A percentile compares a stretch with the other conserved stretches of the same genome.
These are phyloP conservation scores for Basidiobolus meristosporus DNA, from an alignment of 371 early-diverging fungal genomes.

Conservation along the genomic window DNA sequence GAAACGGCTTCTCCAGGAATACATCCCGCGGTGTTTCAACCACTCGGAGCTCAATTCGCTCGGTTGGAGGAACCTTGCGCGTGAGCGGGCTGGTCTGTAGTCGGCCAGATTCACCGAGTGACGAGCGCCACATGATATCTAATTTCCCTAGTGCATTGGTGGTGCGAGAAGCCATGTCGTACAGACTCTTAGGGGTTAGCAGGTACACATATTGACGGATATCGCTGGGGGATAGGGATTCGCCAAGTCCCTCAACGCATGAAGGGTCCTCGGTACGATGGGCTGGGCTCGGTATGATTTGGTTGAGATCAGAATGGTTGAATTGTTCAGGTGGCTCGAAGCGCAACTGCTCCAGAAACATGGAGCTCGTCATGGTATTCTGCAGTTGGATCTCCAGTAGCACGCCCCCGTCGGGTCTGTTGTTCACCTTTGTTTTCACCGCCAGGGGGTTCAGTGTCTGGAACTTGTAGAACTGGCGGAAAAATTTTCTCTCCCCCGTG, in stretches of 20 bases:
- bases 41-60: constrained; percentile 52
- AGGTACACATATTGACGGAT: constrained; percentile 80
- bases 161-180: constrained; percentile 35
- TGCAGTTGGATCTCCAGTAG: constrained; percentile 86
- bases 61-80: constrained; percentile 56
- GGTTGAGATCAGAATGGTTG: constrained; percentile 39
- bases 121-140: constrained; percentile 83
- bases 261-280: background rate
- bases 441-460: constrained; percentile 87
- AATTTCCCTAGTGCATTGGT: constrained; percentile 78
- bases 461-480: constrained; percentile 86
- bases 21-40: constrained; percentile 22
- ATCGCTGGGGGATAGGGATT: constrained; percentile 52
- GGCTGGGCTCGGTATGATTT: constrained; percentile 7
- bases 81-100: constrained; percentile 84
- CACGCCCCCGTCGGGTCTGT: constrained; percentile 40
- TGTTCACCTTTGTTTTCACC: constrained; percentile 89
- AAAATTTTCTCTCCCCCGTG: constrained; percentile 41
- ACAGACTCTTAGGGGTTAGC: constrained; percentile 33
- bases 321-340: constrained; percentile 70
- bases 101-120: constrained; percentile 69
- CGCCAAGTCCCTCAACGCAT: constrained; percentile 28
- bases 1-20: constrained; percentile 38
- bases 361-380: constrained; percentile 54
- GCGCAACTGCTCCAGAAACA: constrained; percentile 74